phyloP scores from a whole-genome alignment of 1,284 basidiomycete genomes.

The Tylopilus sp. region DNA sequence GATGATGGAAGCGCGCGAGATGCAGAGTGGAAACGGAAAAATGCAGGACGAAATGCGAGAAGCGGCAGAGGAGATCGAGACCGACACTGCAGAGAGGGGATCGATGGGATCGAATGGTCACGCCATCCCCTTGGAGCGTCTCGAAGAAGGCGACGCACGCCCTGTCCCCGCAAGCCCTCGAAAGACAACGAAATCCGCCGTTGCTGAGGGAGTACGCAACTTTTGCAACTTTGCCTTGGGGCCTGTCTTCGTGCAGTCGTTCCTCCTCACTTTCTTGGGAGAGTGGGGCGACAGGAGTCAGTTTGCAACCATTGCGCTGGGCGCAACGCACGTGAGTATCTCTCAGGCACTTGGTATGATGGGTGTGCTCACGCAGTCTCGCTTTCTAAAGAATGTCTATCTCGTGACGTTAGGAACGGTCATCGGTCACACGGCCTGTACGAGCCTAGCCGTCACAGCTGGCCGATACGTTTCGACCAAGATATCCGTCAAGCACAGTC shows the following conservation, averaged over 20 bases:
- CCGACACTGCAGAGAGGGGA: conserved; percentile 51
- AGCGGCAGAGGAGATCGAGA: conserved; percentile 85
- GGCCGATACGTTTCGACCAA: conserved; percentile 91
- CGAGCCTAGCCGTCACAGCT: conserved; percentile 84
- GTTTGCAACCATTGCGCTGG: conserved; percentile 95
- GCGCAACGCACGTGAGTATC: conserved; percentile 83
- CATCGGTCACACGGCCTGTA: conserved; percentile 86
- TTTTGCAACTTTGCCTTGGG: conserved; percentile 81
- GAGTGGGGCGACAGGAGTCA: conserved; percentile 99
- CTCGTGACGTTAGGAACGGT: conserved; percentile 90
- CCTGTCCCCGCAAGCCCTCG: conserved; percentile 5
- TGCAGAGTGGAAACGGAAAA: conserved; percentile 74
- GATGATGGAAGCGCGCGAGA: conserved; percentile 74
- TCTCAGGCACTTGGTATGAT: not conserved
- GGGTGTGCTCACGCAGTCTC: conserved; percentile 2
- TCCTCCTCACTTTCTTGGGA: conserved; percentile 92
- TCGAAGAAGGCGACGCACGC: conserved; percentile 54
- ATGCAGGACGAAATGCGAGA: conserved; percentile 92
- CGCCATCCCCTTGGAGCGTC: conserved; percentile 54
- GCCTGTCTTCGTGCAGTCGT: conserved; percentile 94
- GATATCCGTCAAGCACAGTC: conserved; percentile 93
- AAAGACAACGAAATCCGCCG: conserved; percentile 6
- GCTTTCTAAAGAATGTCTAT: conserved; percentile 48
- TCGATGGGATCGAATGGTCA: conserved; percentile 34
- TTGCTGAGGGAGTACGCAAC: conserved; percentile 70